phyloP scores from a whole-genome alignment of 1,284 basidiomycete species.

The Phellopilus nigrolimitatus region DNA sequence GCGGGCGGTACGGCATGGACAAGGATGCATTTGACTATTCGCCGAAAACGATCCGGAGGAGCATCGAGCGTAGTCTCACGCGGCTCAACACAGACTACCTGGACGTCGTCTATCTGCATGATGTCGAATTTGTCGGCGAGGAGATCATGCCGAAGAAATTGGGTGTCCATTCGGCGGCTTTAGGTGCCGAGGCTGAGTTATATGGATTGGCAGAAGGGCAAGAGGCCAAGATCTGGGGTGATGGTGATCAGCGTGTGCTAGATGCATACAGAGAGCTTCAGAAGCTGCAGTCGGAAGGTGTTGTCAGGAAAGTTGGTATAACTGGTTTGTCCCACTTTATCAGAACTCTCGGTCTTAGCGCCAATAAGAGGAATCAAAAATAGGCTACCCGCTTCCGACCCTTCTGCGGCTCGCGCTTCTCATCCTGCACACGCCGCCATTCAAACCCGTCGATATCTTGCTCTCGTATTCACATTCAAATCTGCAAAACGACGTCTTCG shows the following conservation, averaged over 20 bases:
- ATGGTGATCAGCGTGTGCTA: conserved; percentile 79
- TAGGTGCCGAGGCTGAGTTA: conserved; percentile 44
- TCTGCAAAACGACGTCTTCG: conserved; percentile 73
- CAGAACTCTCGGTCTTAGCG: not conserved
- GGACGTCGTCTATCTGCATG: conserved; percentile 88
- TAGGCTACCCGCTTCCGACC: conserved; percentile 87
- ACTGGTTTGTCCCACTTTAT: conserved; percentile 48
- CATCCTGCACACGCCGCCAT: conserved; percentile 58
- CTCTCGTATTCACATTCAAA: conserved; percentile 87
- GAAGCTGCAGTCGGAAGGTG: conserved; percentile 73
- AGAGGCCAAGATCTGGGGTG: conserved; percentile 58
- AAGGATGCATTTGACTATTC: conserved; percentile 74
- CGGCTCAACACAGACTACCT: conserved; percentile 80
- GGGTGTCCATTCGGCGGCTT: conserved; percentile 54
- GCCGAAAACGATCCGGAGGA: conserved; percentile 62
- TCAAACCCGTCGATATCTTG: conserved; percentile 71
- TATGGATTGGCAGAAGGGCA: conserved; percentile 63
- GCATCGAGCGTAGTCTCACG: conserved; percentile 67
- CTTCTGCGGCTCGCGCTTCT: conserved; percentile 82
- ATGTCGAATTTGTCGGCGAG: conserved; percentile 83
- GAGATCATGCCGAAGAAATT: conserved; percentile 43
- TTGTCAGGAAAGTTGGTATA: conserved; percentile 80
- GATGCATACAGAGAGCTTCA: conserved; percentile 70
- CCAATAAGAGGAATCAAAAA: not conserved
- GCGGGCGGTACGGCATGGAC: conserved; percentile 75